Percentiles rank a stretch among this genome's conserved stretches.
Evolutionary conservation across 371 early-diverging fungal species (phyloP).

Genomic region (Umbelopsis sp.): DNA sequence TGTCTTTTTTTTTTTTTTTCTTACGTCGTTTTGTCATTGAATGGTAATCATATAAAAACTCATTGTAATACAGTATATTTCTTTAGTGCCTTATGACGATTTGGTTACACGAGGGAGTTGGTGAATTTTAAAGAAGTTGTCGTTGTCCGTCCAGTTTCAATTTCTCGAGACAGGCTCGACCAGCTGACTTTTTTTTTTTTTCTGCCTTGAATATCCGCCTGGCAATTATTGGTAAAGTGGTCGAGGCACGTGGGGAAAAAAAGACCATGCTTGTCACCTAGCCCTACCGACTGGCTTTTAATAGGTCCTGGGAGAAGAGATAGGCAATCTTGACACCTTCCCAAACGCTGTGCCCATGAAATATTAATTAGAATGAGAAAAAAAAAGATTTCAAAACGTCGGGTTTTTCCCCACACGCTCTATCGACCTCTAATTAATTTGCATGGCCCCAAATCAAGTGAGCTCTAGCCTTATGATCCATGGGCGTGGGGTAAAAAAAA

Average conservation of each 20-base stretch:
- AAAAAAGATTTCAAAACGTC: too few species aligned
- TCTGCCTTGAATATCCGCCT: background rate
- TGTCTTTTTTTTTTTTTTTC: background rate
- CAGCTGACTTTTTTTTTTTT: background rate
- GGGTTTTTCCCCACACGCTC: too few species aligned
- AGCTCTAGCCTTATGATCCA: too few species aligned
- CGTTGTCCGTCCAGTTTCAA: too few species aligned
- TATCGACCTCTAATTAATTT: too few species aligned
- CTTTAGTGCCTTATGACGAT: background rate
- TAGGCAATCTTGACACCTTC: too few species aligned
- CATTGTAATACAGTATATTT: slow-evolving; percentile 1
- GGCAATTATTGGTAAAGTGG: background rate
- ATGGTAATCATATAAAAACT: slow-evolving; percentile 1
- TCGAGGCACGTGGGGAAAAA: background rate
- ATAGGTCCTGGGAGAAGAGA: background rate
- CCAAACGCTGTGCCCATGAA: too few species aligned
- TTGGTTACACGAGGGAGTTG: background rate
- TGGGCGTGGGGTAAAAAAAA: too few species aligned
- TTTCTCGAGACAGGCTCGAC: background rate
- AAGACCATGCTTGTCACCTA: background rate
- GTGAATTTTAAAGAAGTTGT: too few species aligned
- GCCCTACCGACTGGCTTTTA: slow-evolving; percentile 5
- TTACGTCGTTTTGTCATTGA: slow-evolving; percentile 10
- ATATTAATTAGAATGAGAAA: too few species aligned
- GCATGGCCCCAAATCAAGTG: too few species aligned